Evolutionary conservation across 345 rosid genomes (phyloP).

Genomic region (Eucalyptus microcorys): DNA sequence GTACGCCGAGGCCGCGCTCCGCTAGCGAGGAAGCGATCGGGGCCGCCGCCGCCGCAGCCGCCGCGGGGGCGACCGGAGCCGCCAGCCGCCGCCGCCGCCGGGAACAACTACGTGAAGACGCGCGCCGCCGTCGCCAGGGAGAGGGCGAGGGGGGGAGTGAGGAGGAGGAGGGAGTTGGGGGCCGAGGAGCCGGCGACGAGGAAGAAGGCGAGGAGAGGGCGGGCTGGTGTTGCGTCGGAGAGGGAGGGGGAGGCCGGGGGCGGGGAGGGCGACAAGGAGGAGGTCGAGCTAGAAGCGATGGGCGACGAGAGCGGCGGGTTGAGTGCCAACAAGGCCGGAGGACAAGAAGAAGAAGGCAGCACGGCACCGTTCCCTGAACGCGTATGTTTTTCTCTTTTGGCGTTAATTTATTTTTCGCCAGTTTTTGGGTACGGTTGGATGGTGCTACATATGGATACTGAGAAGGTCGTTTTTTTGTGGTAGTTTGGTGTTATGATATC

Average conservation of each 20-base stretch:
- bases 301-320: conserved; percentile 66
- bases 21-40: conserved; percentile 7
- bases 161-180: conserved; percentile 21
- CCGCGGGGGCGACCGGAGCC: not conserved
- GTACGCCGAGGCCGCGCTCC: conserved; percentile 52
- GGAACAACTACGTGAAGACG: not conserved
- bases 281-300: conserved; percentile 25
- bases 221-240: conserved; percentile 5
- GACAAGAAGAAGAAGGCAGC: conserved; percentile 82
- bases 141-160: conserved; percentile 16
- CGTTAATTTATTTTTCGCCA: not conserved
- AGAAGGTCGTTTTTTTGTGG: not conserved
- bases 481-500: not conserved
- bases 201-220: conserved; percentile 40
- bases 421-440: not conserved
- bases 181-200: conserved; percentile 18
- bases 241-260: conserved; percentile 8
- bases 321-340: conserved; percentile 66
- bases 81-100: not conserved
- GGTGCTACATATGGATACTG: not conserved
- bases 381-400: conserved; percentile 17
- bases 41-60: conserved; percentile 1
- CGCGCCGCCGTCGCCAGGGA: conserved; percentile 13
- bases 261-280: conserved; percentile 12
- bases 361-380: conserved; percentile 87